Percentiles rank a stretch among this genome's conserved stretches.
Conservation (phyloP, 2,329 filamentous ascomycete genomes). For the Anthostomella pinea region DNA sequence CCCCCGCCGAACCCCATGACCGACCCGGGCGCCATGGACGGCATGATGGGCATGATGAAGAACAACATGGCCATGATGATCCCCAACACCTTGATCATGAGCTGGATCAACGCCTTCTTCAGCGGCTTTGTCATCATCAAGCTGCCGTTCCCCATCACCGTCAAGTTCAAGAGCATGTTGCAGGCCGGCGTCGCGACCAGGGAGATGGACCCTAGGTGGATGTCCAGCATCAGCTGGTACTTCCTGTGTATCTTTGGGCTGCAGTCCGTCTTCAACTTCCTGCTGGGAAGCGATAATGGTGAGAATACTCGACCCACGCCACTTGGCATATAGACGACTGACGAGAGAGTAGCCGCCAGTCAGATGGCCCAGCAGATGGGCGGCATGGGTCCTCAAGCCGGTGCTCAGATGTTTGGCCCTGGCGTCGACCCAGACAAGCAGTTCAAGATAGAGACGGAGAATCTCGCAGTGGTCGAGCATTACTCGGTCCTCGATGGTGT, state of each 20-base stretch:
- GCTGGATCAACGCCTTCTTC: conserved; percentile 99
- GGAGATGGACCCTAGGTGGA: conserved; percentile 97
- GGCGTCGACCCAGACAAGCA: conserved; percentile 95
- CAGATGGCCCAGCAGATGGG: conserved; percentile 86
- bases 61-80: conserved; percentile 99
- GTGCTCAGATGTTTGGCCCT: conserved; percentile 77
- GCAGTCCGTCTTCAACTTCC: conserved; percentile 95
- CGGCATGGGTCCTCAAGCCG: conserved; percentile 65
- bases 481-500: conserved; percentile 87
- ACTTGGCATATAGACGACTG: conserved; percentile 23
- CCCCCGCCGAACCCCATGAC: conserved; percentile 90
- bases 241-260: conserved; percentile 96
- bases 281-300: conserved; percentile 95
- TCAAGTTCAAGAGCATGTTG: conserved; percentile 99
- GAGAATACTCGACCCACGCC: conserved; percentile 35
- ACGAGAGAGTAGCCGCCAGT: conserved; percentile 66
- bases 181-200: conserved; percentile 94
- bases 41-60: conserved; percentile 99
- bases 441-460: conserved; percentile 89
- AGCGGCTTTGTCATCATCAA: conserved; percentile 98
- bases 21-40: conserved; percentile 95
- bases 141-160: conserved; percentile 93
- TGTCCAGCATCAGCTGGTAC: conserved; percentile 98
- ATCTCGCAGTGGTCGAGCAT: conserved; percentile 91
- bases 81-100: conserved; percentile 98